Evolutionary conservation across 345 rosid species (phyloP).

Genomic region (Eucalyptus tenuipes): DNA sequence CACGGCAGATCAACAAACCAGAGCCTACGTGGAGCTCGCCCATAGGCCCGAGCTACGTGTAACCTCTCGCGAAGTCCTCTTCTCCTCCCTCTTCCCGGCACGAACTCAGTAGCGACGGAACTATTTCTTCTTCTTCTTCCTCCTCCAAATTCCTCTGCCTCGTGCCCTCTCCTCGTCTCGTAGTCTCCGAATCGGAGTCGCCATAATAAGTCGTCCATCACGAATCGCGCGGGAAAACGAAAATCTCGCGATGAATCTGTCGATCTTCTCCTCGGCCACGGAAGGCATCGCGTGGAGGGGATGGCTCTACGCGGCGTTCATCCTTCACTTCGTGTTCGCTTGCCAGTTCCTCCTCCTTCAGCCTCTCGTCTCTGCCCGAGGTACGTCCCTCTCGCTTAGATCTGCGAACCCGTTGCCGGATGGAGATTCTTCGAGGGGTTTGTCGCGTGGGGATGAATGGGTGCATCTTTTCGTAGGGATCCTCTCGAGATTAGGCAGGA

Average conservation of each 20-base stretch:
- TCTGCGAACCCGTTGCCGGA: neutral
- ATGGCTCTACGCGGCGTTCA: constrained; percentile 33
- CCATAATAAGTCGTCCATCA: neutral
- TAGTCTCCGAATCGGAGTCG: neutral
- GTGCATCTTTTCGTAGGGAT: neutral
- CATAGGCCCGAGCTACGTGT: constrained; percentile 46
- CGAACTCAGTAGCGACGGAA: neutral
- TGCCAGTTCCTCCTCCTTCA: constrained; percentile 86
- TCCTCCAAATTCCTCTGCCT: neutral
- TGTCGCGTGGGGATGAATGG: neutral
- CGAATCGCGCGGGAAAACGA: neutral
- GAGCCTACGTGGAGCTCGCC: constrained; percentile 19
- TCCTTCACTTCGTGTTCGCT: constrained; percentile 63
- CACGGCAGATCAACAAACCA: neutral
- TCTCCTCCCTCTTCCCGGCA: neutral
- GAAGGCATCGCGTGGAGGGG: constrained; percentile 82
- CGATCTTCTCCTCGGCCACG: constrained; percentile 19
- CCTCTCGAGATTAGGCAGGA: neutral
- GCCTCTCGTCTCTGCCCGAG: constrained; percentile 84
- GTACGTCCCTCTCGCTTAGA: constrained; percentile 6
- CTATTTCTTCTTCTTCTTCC: neutral
- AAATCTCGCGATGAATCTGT: neutral
- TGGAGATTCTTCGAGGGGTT: neutral
- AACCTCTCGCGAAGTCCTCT: neutral
- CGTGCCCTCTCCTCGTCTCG: neutral